Evolutionary conservation across 2,329 filamentous ascomycete genomes (phyloP), one percentile per base, ranked within the genome.

Genomic region (Davidsoniella neocaledoniae): DNA sequence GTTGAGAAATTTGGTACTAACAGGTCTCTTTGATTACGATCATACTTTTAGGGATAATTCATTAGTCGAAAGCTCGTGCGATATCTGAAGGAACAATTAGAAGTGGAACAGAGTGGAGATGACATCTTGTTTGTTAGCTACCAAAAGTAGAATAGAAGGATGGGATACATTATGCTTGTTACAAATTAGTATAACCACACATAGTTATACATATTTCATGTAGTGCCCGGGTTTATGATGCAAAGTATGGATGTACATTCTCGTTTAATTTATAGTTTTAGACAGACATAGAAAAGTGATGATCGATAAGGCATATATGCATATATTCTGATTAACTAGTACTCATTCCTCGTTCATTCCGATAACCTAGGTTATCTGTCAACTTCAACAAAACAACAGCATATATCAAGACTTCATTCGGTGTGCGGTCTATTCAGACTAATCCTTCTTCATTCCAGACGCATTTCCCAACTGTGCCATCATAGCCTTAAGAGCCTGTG

Each of bases 401-500:
- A 38, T 12, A 10, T 12, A 38, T 12, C 36, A 16, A 12, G 4
- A 38, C 36, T 38, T 38, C 36, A 21, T 21, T 21, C 21, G 21
- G 21, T 21, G 21, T 4, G 21, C 21, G 3, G 21, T 21, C 21
- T 21, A 21, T 21, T 38, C 10, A 44, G 10, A 16, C 23, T 21
- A 49, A 41, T 43, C 39, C 26, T 43, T 43, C 25, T 33, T 46
- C 14, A 29, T 8, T 17, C 3, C 36, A 12, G 25, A 12, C 19
- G 25, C 25, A 36, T 46, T 43, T 42, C 43, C 49, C 6, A 49
- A 56, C 37, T 37, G 44, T 19, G 21, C 41, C 53, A 72, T 57
- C 62, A 77, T 66, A 54, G 70, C 71, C 57, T 72, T 69, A 51
- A 84, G 63, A 9, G 78, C 73, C 51, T 76, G 71, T 1, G 74